Evolutionary conservation across 1,139 yeast genomes (phyloP).

Genomic region (Suhomyces chickasaworum): DNA sequence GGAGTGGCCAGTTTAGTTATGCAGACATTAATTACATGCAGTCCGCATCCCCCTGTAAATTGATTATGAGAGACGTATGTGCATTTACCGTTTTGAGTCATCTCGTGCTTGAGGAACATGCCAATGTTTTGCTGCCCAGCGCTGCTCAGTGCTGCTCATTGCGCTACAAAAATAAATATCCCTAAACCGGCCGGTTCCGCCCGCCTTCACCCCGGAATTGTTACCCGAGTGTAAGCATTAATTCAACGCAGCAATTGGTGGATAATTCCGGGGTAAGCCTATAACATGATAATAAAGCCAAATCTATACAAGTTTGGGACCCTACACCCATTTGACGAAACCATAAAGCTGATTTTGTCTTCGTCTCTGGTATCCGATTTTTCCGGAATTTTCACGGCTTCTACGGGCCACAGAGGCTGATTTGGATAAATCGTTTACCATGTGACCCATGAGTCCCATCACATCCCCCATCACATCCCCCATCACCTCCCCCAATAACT

Average conservation of each 20-base stretch:
- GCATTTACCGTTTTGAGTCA: slow-evolving; percentile 5
- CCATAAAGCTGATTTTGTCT: background rate
- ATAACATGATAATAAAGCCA: too few relatives aligned
- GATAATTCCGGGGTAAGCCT: background rate
- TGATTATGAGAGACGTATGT: slow-evolving; percentile 1
- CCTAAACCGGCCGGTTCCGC: background rate
- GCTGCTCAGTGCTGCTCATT: too few relatives aligned
- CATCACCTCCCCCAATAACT: too few relatives aligned
- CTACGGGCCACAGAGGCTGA: background rate
- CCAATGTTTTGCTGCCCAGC: background rate
- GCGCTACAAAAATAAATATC: too few relatives aligned
- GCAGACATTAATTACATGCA: background rate
- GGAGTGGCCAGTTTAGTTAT: background rate
- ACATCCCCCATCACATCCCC: too few relatives aligned
- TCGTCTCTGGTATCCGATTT: background rate
- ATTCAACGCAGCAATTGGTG: background rate
- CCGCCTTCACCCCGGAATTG: slow-evolving; percentile 1
- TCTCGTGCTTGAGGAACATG: background rate
- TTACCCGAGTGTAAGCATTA: too few relatives aligned
- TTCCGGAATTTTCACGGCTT: background rate
- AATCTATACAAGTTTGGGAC: background rate
- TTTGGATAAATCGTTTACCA: background rate
- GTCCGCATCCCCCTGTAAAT: background rate
- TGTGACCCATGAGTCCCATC: background rate
- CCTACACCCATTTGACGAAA: background rate